Evolutionary conservation across 306 rosid genomes (phyloP).

Genomic region (Acacia melanoxylon): DNA sequence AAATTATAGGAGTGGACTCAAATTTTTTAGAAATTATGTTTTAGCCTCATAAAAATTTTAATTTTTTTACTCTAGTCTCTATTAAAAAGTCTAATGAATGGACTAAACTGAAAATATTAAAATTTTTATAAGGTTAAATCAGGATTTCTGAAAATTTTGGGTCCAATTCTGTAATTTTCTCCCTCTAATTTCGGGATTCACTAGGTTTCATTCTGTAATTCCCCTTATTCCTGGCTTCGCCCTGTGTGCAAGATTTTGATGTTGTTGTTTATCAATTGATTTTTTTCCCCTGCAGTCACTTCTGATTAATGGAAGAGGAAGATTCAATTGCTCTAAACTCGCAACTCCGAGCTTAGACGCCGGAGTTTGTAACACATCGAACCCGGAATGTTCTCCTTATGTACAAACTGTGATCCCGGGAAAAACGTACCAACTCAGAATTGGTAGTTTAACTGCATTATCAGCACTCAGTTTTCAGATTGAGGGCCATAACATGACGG

Average conservation of each 20-base stretch:
- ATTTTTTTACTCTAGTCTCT: too few species aligned
- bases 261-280: background rate
- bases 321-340: slow-evolving; percentile 61
- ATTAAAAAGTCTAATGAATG: too few species aligned
- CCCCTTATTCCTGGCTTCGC: too few species aligned
- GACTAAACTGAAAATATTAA: too few species aligned
- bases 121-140: too few species aligned
- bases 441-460: slow-evolving; percentile 70
- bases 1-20: too few species aligned
- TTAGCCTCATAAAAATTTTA: too few species aligned
- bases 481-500: slow-evolving; percentile 93
- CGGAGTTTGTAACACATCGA: slow-evolving; percentile 53
- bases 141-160: too few species aligned
- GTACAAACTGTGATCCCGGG: slow-evolving; percentile 56
- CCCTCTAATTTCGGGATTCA: too few species aligned
- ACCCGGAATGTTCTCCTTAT: slow-evolving; percentile 66
- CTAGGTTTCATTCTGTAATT: too few species aligned
- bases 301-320: slow-evolving; percentile 82
- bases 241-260: background rate
- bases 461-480: slow-evolving; percentile 86
- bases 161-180: too few species aligned
- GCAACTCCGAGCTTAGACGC: slow-evolving; percentile 33
- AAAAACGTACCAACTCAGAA: slow-evolving; percentile 65
- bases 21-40: too few species aligned
- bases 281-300: slow-evolving; percentile 55